Conservation (phyloP, 2,329 filamentous ascomycete species). For the Fusarium tanahbumbuense region DNA sequence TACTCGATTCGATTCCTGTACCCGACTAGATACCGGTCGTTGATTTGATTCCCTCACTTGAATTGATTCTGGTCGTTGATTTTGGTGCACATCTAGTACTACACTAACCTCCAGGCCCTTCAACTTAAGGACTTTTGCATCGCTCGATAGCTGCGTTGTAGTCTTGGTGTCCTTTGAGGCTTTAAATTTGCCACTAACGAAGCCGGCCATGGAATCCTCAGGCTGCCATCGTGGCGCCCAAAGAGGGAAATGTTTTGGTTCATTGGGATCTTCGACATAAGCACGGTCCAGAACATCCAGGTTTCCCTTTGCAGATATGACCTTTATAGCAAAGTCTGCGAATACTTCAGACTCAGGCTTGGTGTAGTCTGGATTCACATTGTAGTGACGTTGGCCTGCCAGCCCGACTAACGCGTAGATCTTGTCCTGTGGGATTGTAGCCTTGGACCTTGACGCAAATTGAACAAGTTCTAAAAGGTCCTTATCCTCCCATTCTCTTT, state of each 20-base stretch:
- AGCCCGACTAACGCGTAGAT: neutral
- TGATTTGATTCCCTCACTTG: too few species aligned
- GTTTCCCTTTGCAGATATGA: neutral
- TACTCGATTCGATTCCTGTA: too few species aligned
- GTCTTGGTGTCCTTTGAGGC: fast-evolving
- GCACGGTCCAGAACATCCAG: fast-evolving
- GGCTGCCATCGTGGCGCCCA: neutral
- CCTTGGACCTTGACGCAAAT: fast-evolving
- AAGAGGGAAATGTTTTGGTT: fast-evolving
- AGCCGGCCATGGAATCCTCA: too few species aligned
- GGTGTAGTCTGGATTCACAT: fast-evolving
- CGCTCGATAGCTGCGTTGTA: fast-evolving
- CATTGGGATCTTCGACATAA: neutral
- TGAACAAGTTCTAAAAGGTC: neutral
- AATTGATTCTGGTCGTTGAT: too few species aligned
- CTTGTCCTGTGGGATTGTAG: neutral
- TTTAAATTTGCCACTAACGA: fast-evolving
- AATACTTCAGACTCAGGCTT: neutral
- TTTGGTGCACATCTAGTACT: fast-evolving
- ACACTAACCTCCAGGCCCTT: neutral
- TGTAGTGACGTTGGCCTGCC: fast-evolving
- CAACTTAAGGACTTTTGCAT: fast-evolving
- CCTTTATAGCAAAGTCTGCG: neutral
- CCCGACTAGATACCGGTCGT: too few species aligned
- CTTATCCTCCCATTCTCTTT: fast-evolving